A percentile compares a stretch with the other conserved stretches of the same genome.
Evolutionary conservation across 129 eudicot genomes (phyloP).

Genomic region (Sambucus nigra): DNA sequence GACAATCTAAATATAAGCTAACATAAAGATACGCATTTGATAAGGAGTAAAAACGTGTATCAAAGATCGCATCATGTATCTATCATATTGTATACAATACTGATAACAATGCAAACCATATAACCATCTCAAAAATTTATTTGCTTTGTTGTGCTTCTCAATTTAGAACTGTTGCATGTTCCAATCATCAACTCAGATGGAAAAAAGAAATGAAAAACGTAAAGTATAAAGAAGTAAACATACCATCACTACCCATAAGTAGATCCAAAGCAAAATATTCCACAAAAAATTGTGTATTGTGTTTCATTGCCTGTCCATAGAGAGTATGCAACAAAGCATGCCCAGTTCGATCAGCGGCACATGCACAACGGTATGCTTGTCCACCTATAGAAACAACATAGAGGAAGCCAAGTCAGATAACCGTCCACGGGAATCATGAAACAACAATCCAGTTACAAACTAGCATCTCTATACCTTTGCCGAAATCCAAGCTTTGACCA

Average conservation of each 20-base stretch:
- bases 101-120: too few species aligned
- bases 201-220: not conserved
- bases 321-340: slow-evolving; percentile 97
- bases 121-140: not conserved
- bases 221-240: slow-evolving; percentile 8
- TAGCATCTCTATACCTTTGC: slow-evolving; percentile 55
- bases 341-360: slow-evolving; percentile 99
- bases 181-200: not conserved
- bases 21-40: too few species aligned
- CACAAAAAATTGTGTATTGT: slow-evolving; percentile 95
- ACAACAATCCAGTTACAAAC: not conserved
- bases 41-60: too few species aligned
- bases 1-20: too few species aligned
- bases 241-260: slow-evolving; percentile 95
- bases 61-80: too few species aligned
- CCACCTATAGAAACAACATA: slow-evolving; percentile 52
- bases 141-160: too few species aligned
- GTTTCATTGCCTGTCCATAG: slow-evolving; percentile 99
- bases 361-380: slow-evolving; percentile 98
- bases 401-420: slow-evolving; percentile 9
- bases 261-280: slow-evolving; percentile 97
- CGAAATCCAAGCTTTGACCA: slow-evolving; percentile 97
- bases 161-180: not conserved
- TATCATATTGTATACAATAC: too few species aligned
- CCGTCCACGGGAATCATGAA: slow-evolving; percentile 7